These are phyloP conservation scores for Backusella luteola DNA, from an alignment of 192 early-diverging fungal genomes.

Conservation along the genomic window DNA sequence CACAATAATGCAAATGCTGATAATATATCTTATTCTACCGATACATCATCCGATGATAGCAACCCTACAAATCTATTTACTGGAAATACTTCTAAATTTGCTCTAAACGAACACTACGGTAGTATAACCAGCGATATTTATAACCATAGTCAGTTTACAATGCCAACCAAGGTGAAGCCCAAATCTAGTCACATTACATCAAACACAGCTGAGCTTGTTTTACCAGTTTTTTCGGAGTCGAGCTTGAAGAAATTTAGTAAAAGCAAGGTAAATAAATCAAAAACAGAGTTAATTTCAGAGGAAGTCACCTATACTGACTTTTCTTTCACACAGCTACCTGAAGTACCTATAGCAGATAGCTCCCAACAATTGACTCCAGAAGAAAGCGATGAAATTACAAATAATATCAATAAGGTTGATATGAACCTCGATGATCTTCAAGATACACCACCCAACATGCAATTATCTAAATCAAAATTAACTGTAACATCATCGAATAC, in stretches of 20 bases:
- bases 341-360: not conserved
- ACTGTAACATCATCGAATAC: not conserved
- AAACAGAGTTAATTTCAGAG: not conserved
- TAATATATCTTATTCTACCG: not conserved
- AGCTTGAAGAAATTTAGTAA: not conserved
- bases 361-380: not conserved
- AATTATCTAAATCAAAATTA: not conserved
- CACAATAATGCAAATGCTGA: not conserved
- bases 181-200: not conserved
- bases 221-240: not conserved
- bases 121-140: not conserved
- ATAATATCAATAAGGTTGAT: not conserved
- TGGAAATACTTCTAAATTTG: not conserved
- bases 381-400: not conserved
- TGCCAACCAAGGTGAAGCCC: not conserved
- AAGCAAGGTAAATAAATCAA: not conserved
- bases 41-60: not conserved
- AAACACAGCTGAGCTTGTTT: not conserved
- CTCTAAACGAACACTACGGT: not conserved
- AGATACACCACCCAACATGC: not conserved
- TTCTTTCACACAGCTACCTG: not conserved
- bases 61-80: not conserved
- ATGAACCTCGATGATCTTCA: not conserved
- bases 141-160: not conserved
- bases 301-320: not conserved